phyloP scores from a whole-genome alignment of 1,284 basidiomycete species.

The Ustilago shanxiensis region DNA sequence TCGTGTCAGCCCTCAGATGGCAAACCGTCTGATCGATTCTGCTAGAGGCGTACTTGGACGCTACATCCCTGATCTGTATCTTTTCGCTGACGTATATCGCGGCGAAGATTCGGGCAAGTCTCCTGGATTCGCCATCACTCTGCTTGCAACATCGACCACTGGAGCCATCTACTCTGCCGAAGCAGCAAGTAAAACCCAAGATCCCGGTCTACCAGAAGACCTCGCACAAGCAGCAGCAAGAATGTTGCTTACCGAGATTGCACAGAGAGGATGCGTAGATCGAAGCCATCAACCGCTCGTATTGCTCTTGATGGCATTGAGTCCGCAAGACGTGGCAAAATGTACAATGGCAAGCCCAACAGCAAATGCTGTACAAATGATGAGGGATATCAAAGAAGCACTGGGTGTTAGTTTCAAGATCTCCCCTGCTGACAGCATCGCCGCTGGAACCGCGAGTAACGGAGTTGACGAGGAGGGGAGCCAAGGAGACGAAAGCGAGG shows the following conservation, averaged over 20 bases:
- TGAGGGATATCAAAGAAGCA: slow-evolving; percentile 84
- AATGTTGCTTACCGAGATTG: slow-evolving; percentile 82
- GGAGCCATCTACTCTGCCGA: slow-evolving; percentile 89
- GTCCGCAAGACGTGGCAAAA: slow-evolving; percentile 93
- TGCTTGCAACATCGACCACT: slow-evolving; percentile 92
- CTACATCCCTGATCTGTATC: slow-evolving; percentile 96
- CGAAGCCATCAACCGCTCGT: slow-evolving; percentile 89
- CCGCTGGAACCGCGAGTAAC: neutral
- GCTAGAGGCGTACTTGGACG: slow-evolving; percentile 91
- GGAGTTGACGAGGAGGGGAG: neutral
- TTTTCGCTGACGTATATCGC: slow-evolving; percentile 98
- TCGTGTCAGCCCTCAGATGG: slow-evolving; percentile 95
- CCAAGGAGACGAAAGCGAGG: slow-evolving; percentile 9
- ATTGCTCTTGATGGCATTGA: slow-evolving; percentile 89
- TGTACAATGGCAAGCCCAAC: slow-evolving; percentile 87
- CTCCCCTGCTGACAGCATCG: slow-evolving; percentile 18
- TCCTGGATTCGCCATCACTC: slow-evolving; percentile 91
- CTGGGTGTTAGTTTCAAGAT: slow-evolving; percentile 79
- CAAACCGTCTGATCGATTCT: slow-evolving; percentile 96
- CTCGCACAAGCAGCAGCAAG: slow-evolving; percentile 85
- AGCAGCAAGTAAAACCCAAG: slow-evolving; percentile 75
- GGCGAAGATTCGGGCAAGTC: slow-evolving; percentile 97
- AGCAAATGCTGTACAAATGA: slow-evolving; percentile 82
- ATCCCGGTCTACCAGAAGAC: slow-evolving; percentile 84
- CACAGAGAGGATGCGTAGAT: slow-evolving; percentile 89